Percentiles rank a stretch among this genome's conserved stretches.
Evolutionary conservation across 352 stramenopile species (phyloP).

Genomic region (Phytophthora foliorum): DNA sequence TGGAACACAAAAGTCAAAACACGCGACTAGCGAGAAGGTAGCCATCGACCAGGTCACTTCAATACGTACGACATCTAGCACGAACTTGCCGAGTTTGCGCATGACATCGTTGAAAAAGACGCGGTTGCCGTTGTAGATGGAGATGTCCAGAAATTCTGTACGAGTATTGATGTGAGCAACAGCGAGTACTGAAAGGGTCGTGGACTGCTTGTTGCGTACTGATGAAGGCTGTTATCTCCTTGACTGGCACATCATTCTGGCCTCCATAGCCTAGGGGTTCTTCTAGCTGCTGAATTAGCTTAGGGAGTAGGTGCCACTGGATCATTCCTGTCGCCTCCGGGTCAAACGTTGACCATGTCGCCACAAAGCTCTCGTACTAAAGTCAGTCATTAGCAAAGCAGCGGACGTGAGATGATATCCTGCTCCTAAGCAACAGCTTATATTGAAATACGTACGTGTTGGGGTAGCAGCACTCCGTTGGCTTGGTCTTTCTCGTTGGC

Average conservation of each 20-base stretch:
- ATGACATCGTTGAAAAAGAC: slow-evolving; percentile 71
- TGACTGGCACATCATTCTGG: slow-evolving; percentile 49
- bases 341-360: slow-evolving; percentile 69
- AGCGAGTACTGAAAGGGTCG: no score
- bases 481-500: slow-evolving; percentile 79
- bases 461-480: slow-evolving; percentile 44
- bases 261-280: slow-evolving; percentile 73
- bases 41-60: not conserved
- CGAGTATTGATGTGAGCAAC: not conserved
- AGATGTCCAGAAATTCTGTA: slow-evolving; percentile 57
- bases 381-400: not conserved
- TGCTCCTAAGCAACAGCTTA: not conserved
- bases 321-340: slow-evolving; percentile 83
- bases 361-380: slow-evolving; percentile 77
- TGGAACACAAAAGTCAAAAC: not conserved
- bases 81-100: slow-evolving; percentile 67
- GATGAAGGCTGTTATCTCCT: slow-evolving; percentile 68
- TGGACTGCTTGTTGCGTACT: slow-evolving; percentile 31
- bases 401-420: not conserved
- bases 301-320: slow-evolving; percentile 64
- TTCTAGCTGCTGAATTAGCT: slow-evolving; percentile 72
- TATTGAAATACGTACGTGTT: slow-evolving; percentile 42
- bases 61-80: slow-evolving; percentile 59
- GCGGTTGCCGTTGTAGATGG: slow-evolving; percentile 62
- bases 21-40: slow-evolving; percentile 16